Conservation (phyloP, 2,329 filamentous ascomycete species). For the Alternaria brassicae region DNA sequence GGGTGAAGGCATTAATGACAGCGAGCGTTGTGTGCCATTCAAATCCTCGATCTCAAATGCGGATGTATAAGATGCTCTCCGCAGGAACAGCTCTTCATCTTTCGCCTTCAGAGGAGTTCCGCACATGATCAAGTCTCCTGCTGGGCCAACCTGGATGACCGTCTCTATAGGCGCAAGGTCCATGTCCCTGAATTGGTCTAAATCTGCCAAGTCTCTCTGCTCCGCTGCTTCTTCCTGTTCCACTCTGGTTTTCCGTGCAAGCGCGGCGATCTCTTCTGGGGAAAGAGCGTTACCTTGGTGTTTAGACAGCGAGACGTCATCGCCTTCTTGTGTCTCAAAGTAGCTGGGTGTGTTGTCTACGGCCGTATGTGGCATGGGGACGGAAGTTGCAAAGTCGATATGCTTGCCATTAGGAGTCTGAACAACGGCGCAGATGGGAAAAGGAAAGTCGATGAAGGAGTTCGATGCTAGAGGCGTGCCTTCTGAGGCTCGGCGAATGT, state of each 20-base stretch:
- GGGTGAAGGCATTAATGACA: not conserved
- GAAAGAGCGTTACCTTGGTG: conserved; percentile 29
- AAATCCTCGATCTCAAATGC: not conserved
- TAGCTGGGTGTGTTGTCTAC: conserved; percentile 28
- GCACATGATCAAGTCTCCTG: conserved; percentile 26
- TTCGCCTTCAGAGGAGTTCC: conserved; percentile 9
- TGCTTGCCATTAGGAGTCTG: conserved; percentile 8
- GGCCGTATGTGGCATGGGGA: conserved; percentile 18
- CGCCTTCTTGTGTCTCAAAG: conserved; percentile 25
- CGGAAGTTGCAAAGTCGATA: conserved; percentile 12
- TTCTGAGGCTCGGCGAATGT: conserved; percentile 3
- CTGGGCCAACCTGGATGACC: conserved; percentile 17
- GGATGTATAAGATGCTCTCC: not conserved
- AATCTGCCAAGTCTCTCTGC: conserved; percentile 1
- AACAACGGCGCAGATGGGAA: not conserved
- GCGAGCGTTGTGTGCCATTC: not conserved
- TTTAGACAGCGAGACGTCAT: conserved; percentile 23
- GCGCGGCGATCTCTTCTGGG: conserved; percentile 28
- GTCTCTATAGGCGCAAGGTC: conserved; percentile 34
- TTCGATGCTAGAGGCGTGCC: not conserved
- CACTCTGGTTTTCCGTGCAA: conserved; percentile 19
- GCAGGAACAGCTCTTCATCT: not conserved
- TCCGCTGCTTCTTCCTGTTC: conserved; percentile 15
- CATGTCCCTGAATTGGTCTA: conserved; percentile 25
- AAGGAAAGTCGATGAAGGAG: not conserved